phyloP scores from a whole-genome alignment of 2,329 filamentous ascomycete genomes.

The Diaporthe eres region DNA sequence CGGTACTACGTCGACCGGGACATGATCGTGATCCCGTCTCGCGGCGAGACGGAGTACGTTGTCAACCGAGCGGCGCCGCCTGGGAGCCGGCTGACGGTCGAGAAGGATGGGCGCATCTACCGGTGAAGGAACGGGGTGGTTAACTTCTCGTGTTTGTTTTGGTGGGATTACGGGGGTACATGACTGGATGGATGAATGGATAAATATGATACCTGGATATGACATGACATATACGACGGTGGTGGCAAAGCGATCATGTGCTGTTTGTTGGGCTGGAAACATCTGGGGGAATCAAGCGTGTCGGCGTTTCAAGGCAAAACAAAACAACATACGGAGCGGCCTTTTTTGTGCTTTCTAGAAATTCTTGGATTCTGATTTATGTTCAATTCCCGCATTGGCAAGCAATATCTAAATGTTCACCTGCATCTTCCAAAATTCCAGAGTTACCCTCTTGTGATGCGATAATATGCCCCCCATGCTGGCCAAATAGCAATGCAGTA shows the following conservation, averaged over 20 bases:
- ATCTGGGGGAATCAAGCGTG: neutral
- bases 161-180: neutral
- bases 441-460: neutral
- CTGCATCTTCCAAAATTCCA: slow-evolving; percentile 10
- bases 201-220: neutral
- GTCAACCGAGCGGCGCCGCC: slow-evolving; percentile 33
- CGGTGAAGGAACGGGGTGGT: neutral
- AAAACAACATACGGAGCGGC: slow-evolving; percentile 6
- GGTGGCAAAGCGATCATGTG: slow-evolving; percentile 3
- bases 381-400: neutral
- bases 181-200: neutral
- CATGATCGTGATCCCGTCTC: slow-evolving; percentile 37
- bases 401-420: neutral
- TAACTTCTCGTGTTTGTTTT: neutral
- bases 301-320: slow-evolving; percentile 12
- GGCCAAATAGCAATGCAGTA: slow-evolving; percentile 22
- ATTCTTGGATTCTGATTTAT: slow-evolving; percentile 20
- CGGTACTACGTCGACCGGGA: slow-evolving; percentile 39
- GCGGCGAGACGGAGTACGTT: slow-evolving; percentile 31
- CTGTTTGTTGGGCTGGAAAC: neutral
- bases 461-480: neutral
- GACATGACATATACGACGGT: neutral
- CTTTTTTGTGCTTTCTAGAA: neutral
- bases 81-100: slow-evolving; percentile 25
- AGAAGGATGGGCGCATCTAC: slow-evolving; percentile 33